These are phyloP conservation scores for Penstemon davidsonii DNA, from an alignment of 257 asterid genomes.

Conservation along the genomic window DNA sequence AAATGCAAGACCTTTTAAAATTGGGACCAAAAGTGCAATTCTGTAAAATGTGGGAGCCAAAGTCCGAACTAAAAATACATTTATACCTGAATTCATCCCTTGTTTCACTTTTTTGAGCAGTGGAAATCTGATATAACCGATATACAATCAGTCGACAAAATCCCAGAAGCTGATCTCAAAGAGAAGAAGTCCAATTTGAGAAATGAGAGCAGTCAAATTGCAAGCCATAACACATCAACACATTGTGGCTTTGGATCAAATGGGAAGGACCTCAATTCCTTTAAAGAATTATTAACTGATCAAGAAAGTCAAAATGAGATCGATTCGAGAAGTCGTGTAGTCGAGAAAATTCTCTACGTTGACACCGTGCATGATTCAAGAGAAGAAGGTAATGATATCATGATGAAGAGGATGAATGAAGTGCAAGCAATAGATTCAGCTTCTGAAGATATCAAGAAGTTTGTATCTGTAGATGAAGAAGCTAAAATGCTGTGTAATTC, in stretches of 20 bases:
- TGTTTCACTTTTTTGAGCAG: too few species aligned
- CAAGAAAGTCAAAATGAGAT: conserved; percentile 21
- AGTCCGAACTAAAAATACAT: too few species aligned
- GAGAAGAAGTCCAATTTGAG: conserved; percentile 29
- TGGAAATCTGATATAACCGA: too few species aligned
- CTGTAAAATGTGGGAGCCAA: too few species aligned
- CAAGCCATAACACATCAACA: conserved; percentile 24
- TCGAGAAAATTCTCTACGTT: too few species aligned
- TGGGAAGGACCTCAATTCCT: conserved; percentile 18
- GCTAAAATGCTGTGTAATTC: conserved; percentile 21
- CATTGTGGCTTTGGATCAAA: background rate
- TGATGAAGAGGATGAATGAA: conserved; percentile 23
- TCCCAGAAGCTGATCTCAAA: conserved; percentile 30
- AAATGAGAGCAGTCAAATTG: conserved; percentile 22
- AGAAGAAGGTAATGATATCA: conserved; percentile 21
- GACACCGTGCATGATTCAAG: conserved; percentile 10
- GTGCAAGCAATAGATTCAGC: conserved; percentile 29
- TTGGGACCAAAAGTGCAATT: too few species aligned
- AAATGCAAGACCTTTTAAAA: too few species aligned
- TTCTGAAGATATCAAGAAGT: conserved; percentile 25
- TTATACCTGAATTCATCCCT: too few species aligned
- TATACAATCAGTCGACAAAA: background rate
- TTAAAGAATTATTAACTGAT: conserved; percentile 23
- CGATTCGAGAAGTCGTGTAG: background rate
- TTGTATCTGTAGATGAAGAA: conserved; percentile 26